Percentiles rank a stretch among this genome's conserved stretches.
Evolutionary conservation across 2,329 filamentous ascomycete species (phyloP).

Genomic region (Dactylonectria estremocensis): DNA sequence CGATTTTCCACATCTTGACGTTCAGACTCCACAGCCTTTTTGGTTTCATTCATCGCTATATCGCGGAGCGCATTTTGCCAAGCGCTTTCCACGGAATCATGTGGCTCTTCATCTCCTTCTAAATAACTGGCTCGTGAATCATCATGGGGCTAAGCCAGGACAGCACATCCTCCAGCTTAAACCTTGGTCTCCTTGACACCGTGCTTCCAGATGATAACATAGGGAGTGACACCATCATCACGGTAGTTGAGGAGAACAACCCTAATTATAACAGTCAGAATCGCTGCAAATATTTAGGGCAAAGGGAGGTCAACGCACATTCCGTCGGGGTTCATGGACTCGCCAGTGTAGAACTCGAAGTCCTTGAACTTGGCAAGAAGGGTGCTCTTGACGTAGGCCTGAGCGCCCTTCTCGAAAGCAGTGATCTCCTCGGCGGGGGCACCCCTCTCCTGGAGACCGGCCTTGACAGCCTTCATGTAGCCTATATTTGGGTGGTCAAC

Average conservation of each 20-base stretch:
- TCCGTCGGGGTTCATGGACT: conserved; percentile 93
- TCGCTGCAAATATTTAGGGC: not conserved
- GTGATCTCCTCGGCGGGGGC: conserved; percentile 77
- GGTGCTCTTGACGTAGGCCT: conserved; percentile 84
- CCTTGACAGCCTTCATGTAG: conserved; percentile 94
- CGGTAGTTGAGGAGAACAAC: conserved; percentile 97
- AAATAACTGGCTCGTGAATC: conserved; percentile 38
- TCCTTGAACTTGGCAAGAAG: conserved; percentile 91
- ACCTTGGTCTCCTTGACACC: conserved; percentile 93
- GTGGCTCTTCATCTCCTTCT: conserved; percentile 43
- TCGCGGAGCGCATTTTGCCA: conserved; percentile 40
- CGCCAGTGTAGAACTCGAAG: conserved; percentile 94
- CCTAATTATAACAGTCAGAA: conserved; percentile 61
- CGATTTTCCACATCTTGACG: conserved; percentile 12
- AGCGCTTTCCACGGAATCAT: conserved; percentile 42
- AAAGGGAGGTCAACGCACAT: conserved; percentile 76
- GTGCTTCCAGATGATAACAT: conserved; percentile 94
- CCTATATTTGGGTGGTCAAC: conserved; percentile 59
- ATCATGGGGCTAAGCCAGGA: conserved; percentile 33
- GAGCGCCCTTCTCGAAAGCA: conserved; percentile 84
- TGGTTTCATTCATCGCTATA: conserved; percentile 42
- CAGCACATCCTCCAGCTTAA: conserved; percentile 64
- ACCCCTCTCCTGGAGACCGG: conserved; percentile 74
- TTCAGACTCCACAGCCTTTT: conserved; percentile 33
- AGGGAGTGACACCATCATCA: conserved; percentile 94